Evolutionary conservation across 1,284 basidiomycete species (phyloP), one percentile per base, ranked within the genome.

Genomic region (Peniophora sp.): DNA sequence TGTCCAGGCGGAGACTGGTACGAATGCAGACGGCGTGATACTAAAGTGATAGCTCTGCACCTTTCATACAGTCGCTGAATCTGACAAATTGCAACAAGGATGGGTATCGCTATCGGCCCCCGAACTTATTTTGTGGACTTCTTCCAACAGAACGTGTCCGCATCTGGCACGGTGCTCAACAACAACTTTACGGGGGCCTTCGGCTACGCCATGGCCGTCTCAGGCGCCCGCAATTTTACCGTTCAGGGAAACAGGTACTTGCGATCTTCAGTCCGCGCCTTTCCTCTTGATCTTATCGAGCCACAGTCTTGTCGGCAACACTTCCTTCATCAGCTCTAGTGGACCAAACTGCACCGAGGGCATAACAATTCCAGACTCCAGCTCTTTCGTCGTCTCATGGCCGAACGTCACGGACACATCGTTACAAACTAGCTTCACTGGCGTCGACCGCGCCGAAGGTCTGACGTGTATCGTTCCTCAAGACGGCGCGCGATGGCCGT

Each of bases 21-120:
- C 62, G 17, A 85, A 86, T 53, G 58, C 67, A n/a, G 67, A 81
- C 27, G 70, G 78, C 58, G 79, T 74, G 17, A 74, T 89, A 49
- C 77, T 88, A 65, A 89, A 89, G 85, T 87, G 56, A 38, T 78
- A 61, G 14, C 22, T 34, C 50, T 45, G n/a, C n/a, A n/a, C 35
- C 34, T 16, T 2, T 48, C 16, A 44, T 35, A 56, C 17, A 9
- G n/a, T 45, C 51, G 14, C 35, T 22, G 23, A 54, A 51, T 48
- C 55, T 55, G 48, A 62, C 47, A 52, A 23, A 45, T 35, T 9
- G 48, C 24, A 48, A 43, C 48, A 6, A 72, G 85, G 63, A 81
- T 89, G 58, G 86, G 83, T 17, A 83, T 89, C 49, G 83, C 85
- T 19, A 78, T 92, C 34, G 89, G 89, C 3, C 88, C 89, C 9